phyloP scores from a whole-genome alignment of 2,329 filamentous ascomycete genomes.

The Elsinoe batatas region DNA sequence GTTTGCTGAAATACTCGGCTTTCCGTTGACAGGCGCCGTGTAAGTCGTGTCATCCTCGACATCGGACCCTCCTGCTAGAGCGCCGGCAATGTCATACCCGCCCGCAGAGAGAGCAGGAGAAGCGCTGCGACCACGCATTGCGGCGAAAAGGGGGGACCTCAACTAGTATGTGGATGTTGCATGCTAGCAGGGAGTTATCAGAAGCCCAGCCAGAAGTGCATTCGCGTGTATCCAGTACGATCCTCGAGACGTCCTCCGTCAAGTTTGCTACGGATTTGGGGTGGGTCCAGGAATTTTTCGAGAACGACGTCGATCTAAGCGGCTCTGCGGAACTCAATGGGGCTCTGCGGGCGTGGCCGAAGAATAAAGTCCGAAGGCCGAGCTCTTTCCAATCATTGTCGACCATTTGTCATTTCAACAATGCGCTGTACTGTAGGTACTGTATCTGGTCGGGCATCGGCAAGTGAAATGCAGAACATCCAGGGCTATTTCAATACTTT shows the following conservation, averaged over 20 bases:
- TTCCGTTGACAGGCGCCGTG: neutral
- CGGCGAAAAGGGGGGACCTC: too few relatives aligned
- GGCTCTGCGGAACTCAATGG: neutral
- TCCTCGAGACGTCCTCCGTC: neutral
- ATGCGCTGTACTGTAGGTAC: too few relatives aligned
- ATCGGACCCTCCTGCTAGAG: slow-evolving; percentile 5
- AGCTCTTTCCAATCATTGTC: slow-evolving; percentile 1
- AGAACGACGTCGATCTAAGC: neutral
- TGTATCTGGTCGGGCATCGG: neutral
- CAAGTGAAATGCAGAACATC: neutral
- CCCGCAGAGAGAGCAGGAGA: slow-evolving; percentile 1
- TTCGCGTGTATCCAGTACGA: too few relatives aligned
- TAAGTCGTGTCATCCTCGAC: neutral
- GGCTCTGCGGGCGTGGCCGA: neutral
- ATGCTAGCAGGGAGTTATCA: too few relatives aligned
- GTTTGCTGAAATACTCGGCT: neutral
- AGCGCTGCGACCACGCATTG: slow-evolving; percentile 1
- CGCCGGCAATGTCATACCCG: slow-evolving; percentile 13
- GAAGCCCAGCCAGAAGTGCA: too few relatives aligned
- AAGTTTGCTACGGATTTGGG: neutral
- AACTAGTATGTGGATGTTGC: too few relatives aligned
- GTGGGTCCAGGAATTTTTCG: slow-evolving; percentile 3
- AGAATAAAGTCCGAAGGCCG: neutral
- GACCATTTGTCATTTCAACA: neutral
- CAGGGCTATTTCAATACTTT: neutral